Conservation (phyloP, 2,329 filamentous ascomycete genomes). For the Cytospora chrysosperma region DNA sequence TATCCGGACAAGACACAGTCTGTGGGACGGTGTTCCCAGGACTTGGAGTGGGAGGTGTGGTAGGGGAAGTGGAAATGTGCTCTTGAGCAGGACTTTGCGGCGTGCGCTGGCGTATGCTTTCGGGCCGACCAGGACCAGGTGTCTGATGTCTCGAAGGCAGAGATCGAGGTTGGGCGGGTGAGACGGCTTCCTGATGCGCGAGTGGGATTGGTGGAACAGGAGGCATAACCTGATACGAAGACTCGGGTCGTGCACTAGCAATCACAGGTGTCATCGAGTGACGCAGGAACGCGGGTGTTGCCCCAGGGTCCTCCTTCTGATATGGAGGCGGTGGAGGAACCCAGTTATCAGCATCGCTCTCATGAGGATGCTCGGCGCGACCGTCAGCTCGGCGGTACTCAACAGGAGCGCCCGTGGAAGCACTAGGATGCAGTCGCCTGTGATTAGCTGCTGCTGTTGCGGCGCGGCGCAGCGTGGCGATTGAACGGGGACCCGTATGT, state of each 20-base stretch:
- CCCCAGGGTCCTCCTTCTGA: conserved; percentile 60
- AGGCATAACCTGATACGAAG: conserved; percentile 17
- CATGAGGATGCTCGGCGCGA: conserved; percentile 72
- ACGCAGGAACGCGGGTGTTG: conserved; percentile 56
- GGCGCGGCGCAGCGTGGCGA: conserved; percentile 67
- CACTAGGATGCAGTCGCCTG: conserved; percentile 62
- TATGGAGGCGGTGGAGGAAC: conserved; percentile 83
- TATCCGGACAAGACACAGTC: neutral
- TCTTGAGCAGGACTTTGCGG: conserved; percentile 30
- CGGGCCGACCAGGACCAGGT: conserved; percentile 14
- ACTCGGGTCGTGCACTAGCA: conserved; percentile 28
- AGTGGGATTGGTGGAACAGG: conserved; percentile 30
- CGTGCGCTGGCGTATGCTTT: conserved; percentile 5
- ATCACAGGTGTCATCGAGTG: conserved; percentile 41
- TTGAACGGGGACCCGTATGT: conserved; percentile 69
- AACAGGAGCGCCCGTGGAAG: conserved; percentile 49
- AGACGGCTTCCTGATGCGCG: conserved; percentile 19
- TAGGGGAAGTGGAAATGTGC: conserved; percentile 39
- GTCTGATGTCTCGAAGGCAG: conserved; percentile 15
- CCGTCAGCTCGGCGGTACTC: conserved; percentile 69
- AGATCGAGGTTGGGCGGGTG: neutral
- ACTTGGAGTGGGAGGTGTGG: conserved; percentile 23
- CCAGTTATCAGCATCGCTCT: conserved; percentile 88
- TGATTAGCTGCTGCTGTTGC: conserved; percentile 75
- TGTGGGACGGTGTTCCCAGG: conserved; percentile 8